Conservation (phyloP, 768 basidiomycete species). For the Lactarius akahatsu region DNA sequence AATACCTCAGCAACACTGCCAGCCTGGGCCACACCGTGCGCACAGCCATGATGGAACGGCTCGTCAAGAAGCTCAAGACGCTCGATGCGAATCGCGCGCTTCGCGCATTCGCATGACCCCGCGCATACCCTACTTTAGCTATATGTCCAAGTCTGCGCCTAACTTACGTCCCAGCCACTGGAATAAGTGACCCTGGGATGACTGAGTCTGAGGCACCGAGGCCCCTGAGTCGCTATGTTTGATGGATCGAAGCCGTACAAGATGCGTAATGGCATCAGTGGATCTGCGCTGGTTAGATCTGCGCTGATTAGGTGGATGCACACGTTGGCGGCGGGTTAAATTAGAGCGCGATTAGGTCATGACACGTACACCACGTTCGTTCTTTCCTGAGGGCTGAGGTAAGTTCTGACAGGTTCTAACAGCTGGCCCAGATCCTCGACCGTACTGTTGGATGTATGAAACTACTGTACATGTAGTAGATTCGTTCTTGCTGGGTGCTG, state of each 20-base stretch:
- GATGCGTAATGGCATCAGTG: neutral
- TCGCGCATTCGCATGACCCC: too few relatives aligned
- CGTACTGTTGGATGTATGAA: neutral
- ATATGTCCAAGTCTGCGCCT: neutral
- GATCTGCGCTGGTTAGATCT: neutral
- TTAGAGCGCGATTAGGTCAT: neutral
- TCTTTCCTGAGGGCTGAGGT: neutral
- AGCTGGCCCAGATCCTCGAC: neutral
- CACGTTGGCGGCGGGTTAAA: neutral
- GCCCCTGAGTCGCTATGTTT: neutral
- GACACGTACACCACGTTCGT: neutral
- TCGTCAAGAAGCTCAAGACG: neutral
- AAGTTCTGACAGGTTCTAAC: neutral
- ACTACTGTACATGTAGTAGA: neutral
- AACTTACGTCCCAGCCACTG: neutral
- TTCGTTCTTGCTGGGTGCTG: neutral
- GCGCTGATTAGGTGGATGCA: neutral
- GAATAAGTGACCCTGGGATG: too few relatives aligned
- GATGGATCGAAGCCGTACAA: neutral
- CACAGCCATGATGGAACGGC: neutral
- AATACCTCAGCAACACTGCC: neutral
- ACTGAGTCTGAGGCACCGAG: neutral
- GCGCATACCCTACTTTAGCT: neutral
- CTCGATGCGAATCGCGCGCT: neutral
- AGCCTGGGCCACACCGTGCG: neutral